Conservation (phyloP, 164 flowering plant genomes). For the Tinospora cordifolia region DNA sequence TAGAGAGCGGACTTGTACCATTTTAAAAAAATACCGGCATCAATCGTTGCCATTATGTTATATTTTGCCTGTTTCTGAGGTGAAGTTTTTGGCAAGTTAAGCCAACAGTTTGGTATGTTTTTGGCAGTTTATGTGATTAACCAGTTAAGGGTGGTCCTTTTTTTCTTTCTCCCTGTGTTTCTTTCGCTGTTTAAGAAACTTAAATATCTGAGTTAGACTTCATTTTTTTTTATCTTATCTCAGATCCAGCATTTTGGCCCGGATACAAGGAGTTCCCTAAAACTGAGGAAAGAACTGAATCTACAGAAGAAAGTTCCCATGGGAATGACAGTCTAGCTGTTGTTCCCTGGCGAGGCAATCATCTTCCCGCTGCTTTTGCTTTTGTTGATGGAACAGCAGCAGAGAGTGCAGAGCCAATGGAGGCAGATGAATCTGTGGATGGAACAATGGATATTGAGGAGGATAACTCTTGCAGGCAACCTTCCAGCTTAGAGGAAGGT, state of each 20-base stretch:
- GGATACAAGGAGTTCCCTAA: conserved; percentile 4
- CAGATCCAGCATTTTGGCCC: conserved; percentile 32
- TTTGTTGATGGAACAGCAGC: neutral
- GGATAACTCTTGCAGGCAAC: neutral
- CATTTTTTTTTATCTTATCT: neutral
- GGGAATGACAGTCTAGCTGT: conserved; percentile 33
- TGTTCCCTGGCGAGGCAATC: conserved; percentile 55
- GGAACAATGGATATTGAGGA: conserved; percentile 50
- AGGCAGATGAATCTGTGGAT: conserved; percentile 34
- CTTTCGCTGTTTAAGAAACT: neutral
- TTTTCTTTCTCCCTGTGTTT: neutral
- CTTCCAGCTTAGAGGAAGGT: conserved; percentile 7
- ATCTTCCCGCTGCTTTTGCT: conserved; percentile 14
- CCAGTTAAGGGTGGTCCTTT: neutral
- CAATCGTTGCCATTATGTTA: no score
- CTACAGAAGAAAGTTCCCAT: neutral
- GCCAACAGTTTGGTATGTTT: no score
- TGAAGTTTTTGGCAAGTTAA: no score
- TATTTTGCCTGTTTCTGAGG: no score
- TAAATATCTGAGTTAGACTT: neutral
- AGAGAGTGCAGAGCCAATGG: conserved; percentile 37
- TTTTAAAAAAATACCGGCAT: no score
- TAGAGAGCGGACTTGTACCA: no score
- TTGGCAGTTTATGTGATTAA: no score
- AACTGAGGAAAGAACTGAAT: conserved; percentile 20